Percentiles rank a stretch among this genome's conserved stretches.
phyloP scores from a whole-genome alignment of 2,329 filamentous ascomycete species.

The Bipolaris victoriae region DNA sequence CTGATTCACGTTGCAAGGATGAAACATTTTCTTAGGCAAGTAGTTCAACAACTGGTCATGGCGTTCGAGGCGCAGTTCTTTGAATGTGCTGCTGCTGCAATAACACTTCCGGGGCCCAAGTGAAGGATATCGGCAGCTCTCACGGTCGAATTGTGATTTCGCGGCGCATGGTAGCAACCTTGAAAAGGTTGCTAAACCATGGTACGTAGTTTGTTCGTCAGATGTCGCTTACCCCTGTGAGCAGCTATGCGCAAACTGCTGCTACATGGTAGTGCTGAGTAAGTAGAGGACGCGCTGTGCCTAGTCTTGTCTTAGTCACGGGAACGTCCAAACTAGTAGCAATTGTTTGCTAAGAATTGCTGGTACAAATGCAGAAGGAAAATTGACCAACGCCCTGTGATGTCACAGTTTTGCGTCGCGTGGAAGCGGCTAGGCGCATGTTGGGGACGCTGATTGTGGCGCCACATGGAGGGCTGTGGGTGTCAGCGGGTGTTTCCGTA shows the following conservation, averaged over 20 bases:
- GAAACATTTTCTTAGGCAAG: slow-evolving; percentile 4
- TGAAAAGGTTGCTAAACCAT: neutral
- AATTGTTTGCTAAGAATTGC: neutral
- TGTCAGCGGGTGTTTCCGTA: slow-evolving; percentile 23
- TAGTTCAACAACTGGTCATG: neutral
- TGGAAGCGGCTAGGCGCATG: neutral
- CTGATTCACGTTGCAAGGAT: slow-evolving; percentile 18
- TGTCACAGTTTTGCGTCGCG: neutral
- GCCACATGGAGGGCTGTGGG: slow-evolving; percentile 4
- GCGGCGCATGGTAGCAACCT: neutral
- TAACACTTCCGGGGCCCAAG: neutral
- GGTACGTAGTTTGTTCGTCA: neutral
- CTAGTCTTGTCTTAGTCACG: slow-evolving; percentile 1
- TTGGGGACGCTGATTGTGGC: neutral
- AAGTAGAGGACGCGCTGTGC: neutral
- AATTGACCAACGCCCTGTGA: slow-evolving; percentile 1
- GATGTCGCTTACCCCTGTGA: slow-evolving; percentile 1
- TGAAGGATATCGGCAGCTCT: neutral
- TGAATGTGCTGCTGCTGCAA: neutral
- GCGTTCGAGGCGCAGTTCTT: neutral
- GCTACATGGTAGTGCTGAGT: neutral
- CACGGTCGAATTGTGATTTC: neutral
- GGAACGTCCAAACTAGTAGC: neutral
- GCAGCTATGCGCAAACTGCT: neutral
- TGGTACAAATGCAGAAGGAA: neutral